Base-by-base conservation (phyloP, 2,329 filamentous ascomycete genomes). In the Nemania serpens region DNA sequence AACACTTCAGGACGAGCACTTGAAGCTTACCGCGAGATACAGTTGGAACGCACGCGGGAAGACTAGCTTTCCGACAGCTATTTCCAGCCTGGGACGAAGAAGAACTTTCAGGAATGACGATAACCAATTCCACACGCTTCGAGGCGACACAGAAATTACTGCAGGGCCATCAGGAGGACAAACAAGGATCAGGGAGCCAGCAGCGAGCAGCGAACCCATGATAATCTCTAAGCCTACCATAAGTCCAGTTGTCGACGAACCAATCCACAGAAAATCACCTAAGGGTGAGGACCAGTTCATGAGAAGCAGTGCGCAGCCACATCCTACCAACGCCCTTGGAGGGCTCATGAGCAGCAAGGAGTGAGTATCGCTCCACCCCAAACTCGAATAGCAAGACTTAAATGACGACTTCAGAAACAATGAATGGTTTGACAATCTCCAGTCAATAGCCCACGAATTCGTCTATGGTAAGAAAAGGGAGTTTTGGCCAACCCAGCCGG, bases 401-500 rank as follows among this genome's bases (percentile, higher is more conserved):
- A 48, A 54, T 11, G 10, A 11, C 7, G 7, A 15, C 10, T 9
- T 9, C 5, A 59, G 56, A 20, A 53, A 54, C 11, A 5, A 52
- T 17, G 43, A 54, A 7, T 59, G 49, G 56, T 54, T 53, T 18
- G 12, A 5, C 17, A 54, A 43, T 36, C 49, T 59, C 42, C 5
- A 43, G n/a, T n/a, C n/a, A 5, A 49, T 17, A 48, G 36, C 34
- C 17, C 49, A 59, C 13, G 7, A 41, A 7, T 54, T 59, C 29
- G 56, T 54, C 34, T 59, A 59, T 17, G 56, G 56, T 7, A 1
- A 47, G 4, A 36, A 42, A 7, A 42, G 15, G 18, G 49, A 53
- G 13, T 53, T 41, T 17, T 53, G 49, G 56, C 49, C 56, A 34
- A 48, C 20, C 11, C 34, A 33, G 22, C 42, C 41, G 0, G 36